These are phyloP conservation scores for Trichophyton benhamiae DNA, from an alignment of 2,329 filamentous ascomycete genomes.

Conservation along the genomic window DNA sequence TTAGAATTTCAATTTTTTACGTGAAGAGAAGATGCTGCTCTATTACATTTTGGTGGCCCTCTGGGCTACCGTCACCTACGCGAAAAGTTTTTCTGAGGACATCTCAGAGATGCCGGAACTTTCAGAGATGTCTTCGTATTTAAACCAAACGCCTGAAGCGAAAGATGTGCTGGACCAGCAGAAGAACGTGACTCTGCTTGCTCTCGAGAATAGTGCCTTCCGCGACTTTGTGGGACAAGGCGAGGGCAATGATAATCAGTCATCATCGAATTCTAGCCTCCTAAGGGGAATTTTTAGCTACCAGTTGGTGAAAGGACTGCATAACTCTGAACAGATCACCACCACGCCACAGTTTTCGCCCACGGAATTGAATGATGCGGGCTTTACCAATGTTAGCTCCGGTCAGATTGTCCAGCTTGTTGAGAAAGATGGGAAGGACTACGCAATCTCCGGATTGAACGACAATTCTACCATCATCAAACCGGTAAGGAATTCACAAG, in stretches of 20 bases:
- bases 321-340: conserved; percentile 27
- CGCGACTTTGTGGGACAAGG: conserved; percentile 16
- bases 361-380: conserved; percentile 37
- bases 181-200: conserved; percentile 46
- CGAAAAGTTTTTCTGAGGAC: conserved; percentile 11
- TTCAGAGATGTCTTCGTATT: conserved; percentile 12
- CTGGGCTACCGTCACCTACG: conserved; percentile 8
- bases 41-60: conserved; percentile 5
- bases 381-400: conserved; percentile 47
- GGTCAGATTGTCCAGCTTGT: conserved; percentile 45
- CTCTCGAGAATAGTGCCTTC: conserved; percentile 43
- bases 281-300: conserved; percentile 42
- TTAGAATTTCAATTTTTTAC: neutral
- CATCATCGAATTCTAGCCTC: conserved; percentile 13
- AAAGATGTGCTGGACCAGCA: conserved; percentile 23
- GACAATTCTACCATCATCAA: conserved; percentile 38
- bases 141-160: conserved; percentile 9
- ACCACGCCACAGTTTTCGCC: conserved; percentile 32
- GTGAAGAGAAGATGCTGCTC: neutral
- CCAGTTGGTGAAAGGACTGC: conserved; percentile 46
- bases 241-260: neutral
- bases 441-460: conserved; percentile 39
- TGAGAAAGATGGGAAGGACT: conserved; percentile 34
- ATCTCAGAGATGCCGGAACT: conserved; percentile 12
- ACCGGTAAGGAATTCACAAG: conserved; percentile 31